Conservation (phyloP, 2,329 filamentous ascomycete species). For the Coniosporium tulheliwenetii region DNA sequence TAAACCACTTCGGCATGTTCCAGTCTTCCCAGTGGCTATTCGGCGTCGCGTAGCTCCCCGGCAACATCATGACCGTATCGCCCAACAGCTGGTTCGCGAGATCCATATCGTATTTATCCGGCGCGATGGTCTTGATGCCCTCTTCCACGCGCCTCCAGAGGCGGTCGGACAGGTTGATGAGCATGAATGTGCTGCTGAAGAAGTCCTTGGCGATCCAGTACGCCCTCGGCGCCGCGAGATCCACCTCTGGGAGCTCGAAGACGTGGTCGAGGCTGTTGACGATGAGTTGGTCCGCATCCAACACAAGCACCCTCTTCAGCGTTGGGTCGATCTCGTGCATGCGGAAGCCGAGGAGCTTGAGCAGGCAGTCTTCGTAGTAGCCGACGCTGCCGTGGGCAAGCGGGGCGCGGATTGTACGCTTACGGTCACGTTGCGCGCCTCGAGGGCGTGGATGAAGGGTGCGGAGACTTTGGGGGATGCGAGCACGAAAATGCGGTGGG, state of each 20-base stretch:
- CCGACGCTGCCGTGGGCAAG: slow-evolving; percentile 4
- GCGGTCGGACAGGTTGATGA: slow-evolving; percentile 11
- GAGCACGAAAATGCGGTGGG: slow-evolving; percentile 11
- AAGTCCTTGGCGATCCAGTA: slow-evolving; percentile 14
- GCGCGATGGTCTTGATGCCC: slow-evolving; percentile 6
- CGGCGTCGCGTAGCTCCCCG: slow-evolving; percentile 11
- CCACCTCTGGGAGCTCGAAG: slow-evolving; percentile 11
- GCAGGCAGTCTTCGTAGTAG: slow-evolving; percentile 12
- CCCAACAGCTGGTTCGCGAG: slow-evolving; percentile 13
- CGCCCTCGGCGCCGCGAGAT: slow-evolving; percentile 13
- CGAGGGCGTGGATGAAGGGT: slow-evolving; percentile 7
- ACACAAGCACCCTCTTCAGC: slow-evolving; percentile 9
- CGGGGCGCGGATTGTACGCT: slow-evolving; percentile 9
- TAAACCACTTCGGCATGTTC: slow-evolving; percentile 14
- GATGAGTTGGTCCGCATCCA: slow-evolving; percentile 15
- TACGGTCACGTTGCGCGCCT: slow-evolving; percentile 5
- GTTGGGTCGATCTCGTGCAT: slow-evolving; percentile 10
- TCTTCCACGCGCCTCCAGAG: slow-evolving; percentile 10
- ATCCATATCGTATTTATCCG: slow-evolving; percentile 15
- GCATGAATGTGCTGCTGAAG: slow-evolving; percentile 13
- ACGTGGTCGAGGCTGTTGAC: slow-evolving; percentile 12
- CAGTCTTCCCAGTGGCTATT: slow-evolving; percentile 17
- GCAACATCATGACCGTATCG: slow-evolving; percentile 12
- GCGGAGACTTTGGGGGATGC: slow-evolving; percentile 6
- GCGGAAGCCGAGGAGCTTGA: slow-evolving; percentile 14